These are phyloP conservation scores for Lithospermum erythrorhizon DNA, from an alignment of 257 asterid genomes.

Conservation along the genomic window DNA sequence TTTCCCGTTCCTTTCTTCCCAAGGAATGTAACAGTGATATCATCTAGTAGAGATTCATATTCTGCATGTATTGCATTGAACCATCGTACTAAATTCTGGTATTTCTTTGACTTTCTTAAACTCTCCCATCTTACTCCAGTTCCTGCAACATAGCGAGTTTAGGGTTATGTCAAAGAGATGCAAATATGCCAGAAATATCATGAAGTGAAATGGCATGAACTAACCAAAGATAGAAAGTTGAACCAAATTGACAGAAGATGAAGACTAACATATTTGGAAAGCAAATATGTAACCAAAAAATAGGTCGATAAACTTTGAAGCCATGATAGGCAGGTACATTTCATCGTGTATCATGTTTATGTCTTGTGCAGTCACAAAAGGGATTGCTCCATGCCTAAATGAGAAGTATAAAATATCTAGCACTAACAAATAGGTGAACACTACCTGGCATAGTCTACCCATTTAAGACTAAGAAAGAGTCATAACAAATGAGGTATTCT, in stretches of 20 bases:
- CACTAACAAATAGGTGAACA: neutral
- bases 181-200: neutral
- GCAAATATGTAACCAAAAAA: too few species aligned
- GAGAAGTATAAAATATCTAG: too few species aligned
- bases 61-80: constrained; percentile 66
- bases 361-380: too few species aligned
- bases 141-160: constrained; percentile 27
- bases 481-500: neutral
- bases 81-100: constrained; percentile 82
- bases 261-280: too few species aligned
- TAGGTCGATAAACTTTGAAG: too few species aligned
- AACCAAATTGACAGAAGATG: too few species aligned
- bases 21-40: constrained; percentile 33
- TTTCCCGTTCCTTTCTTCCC: constrained; percentile 54
- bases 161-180: neutral
- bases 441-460: too few species aligned
- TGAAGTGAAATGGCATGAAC: too few species aligned
- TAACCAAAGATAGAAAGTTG: too few species aligned
- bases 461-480: neutral
- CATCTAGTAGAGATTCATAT: constrained; percentile 44
- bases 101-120: constrained; percentile 71
- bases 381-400: too few species aligned
- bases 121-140: constrained; percentile 90
- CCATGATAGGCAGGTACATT: too few species aligned
- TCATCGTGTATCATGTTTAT: too few species aligned